A percentile compares a stretch with the other conserved stretches of the same genome.
Evolutionary conservation across 805 yeast genomes (phyloP).

Genomic region (Yarrowia deformans): DNA sequence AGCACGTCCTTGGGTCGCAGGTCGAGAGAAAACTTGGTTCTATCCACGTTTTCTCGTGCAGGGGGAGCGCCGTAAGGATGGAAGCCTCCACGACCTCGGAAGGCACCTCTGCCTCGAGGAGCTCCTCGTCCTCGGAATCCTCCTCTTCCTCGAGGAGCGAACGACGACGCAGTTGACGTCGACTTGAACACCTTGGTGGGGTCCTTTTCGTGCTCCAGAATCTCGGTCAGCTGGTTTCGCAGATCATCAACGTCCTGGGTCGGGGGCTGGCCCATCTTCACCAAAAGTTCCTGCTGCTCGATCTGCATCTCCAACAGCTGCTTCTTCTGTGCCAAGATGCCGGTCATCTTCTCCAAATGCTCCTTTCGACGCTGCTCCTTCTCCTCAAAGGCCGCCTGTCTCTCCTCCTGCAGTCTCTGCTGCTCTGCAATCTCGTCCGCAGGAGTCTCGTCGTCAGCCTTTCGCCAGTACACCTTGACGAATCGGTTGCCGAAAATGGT

Average conservation of each 20-base stretch:
- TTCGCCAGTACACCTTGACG: conserved; percentile 57
- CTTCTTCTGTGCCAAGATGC: conserved; percentile 51
- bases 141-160: conserved; percentile 23
- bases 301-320: conserved; percentile 50
- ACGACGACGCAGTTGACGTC: background rate
- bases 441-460: conserved; percentile 43
- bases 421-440: conserved; percentile 53
- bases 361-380: conserved; percentile 51
- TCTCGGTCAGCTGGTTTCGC: conserved; percentile 48
- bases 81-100: conserved; percentile 20
- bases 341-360: conserved; percentile 50
- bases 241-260: conserved; percentile 45
- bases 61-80: conserved; percentile 43
- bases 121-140: conserved; percentile 18
- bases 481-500: conserved; percentile 60
- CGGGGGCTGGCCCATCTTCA: conserved; percentile 43
- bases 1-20: conserved; percentile 52
- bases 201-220: conserved; percentile 41
- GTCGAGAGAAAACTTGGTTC: conserved; percentile 46
- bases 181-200: conserved; percentile 33
- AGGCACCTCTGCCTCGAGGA: conserved; percentile 19
- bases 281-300: conserved; percentile 45
- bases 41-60: conserved; percentile 43
- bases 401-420: conserved; percentile 51
- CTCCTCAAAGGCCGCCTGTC: conserved; percentile 55